These are phyloP conservation scores for Mycena sanguinolenta DNA, from an alignment of 768 basidiomycete genomes.

Conservation along the genomic window DNA sequence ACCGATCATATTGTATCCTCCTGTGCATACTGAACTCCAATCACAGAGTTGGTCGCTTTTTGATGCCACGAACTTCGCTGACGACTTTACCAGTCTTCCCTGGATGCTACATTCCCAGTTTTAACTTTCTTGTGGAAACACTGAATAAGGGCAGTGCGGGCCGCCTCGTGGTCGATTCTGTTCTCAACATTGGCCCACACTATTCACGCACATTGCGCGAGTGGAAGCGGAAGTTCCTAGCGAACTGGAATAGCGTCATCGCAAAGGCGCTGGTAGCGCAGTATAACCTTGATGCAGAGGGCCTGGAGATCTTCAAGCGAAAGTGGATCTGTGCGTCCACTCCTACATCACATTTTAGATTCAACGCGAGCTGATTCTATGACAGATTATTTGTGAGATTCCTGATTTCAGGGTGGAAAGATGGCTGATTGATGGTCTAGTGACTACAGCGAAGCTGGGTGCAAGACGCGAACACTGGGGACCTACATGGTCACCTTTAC, in stretches of 20 bases:
- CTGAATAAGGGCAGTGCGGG: slow-evolving; percentile 56
- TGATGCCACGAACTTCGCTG: background rate
- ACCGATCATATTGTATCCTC: background rate
- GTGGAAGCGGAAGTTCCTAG: slow-evolving; percentile 64
- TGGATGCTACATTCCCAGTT: slow-evolving; percentile 67
- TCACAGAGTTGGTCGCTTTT: slow-evolving; percentile 20
- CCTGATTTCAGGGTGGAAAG: too few species aligned
- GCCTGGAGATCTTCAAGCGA: slow-evolving; percentile 31
- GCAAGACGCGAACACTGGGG: slow-evolving; percentile 38
- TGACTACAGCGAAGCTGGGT: slow-evolving; percentile 22
- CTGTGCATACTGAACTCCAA: background rate
- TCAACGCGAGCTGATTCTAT: background rate
- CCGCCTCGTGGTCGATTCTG: slow-evolving; percentile 63
- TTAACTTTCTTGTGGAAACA: slow-evolving; percentile 57
- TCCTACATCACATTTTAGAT: background rate
- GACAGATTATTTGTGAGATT: background rate
- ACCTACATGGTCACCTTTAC: slow-evolving; percentile 39
- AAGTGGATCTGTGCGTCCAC: slow-evolving; percentile 36
- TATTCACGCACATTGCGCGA: slow-evolving; percentile 71
- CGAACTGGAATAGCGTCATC: slow-evolving; percentile 58
- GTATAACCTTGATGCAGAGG: slow-evolving; percentile 42
- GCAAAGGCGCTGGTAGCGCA: slow-evolving; percentile 58
- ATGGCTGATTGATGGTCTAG: background rate
- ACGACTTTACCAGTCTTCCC: slow-evolving; percentile 59
- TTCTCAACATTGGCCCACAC: slow-evolving; percentile 70